Base-by-base conservation (phyloP, 345 rosid species). In the Stellera chamaejasme region DNA sequence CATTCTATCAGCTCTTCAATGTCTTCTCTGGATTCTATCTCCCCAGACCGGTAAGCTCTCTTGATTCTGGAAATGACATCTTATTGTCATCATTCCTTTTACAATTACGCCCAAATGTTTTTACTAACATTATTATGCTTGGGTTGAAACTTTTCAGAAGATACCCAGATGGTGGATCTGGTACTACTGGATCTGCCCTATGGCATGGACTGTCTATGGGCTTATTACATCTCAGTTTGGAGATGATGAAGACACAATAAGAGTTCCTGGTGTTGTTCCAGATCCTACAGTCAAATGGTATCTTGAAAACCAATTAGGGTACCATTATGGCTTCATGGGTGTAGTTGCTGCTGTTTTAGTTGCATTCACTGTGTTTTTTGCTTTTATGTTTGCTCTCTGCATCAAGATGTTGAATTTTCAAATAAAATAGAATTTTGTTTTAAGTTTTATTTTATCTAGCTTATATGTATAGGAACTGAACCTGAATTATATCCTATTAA, bases 131-230 rank as follows among this genome's bases (percentile, higher is more conserved):
- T 32, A 5, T 32, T 32, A 12, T 58, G 11, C 43, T 43, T 13
- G 26, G 2, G 54, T 47, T 36, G 46, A 55, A 60, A 28, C 52
- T 19, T 63, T 57, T 56, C 79, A 85, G 84, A 90, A 48, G 65
- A 88, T 88, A 46, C 98, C 90, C 1, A 80, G 75, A 65, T 88
- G 93, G 93, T 92, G 98, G 93, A 53, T 82, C 5, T 92, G 98
- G 98, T 92, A 84, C 66, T 92, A 86, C 70, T 92, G 90, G 93
- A 79, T 92, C 5, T 88, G 88, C 80, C 98, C 77, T 0, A 67
- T 79, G 14, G 97, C 95, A 4, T 88, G 98, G 98, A 85, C 92
- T 5, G 85, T 82, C 27, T 82, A 85, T 8, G 88, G 92, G 26
- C 58, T 80, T 70, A 76, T 83, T 10, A 75, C 74, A 16, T 77